Evolutionary conservation across 169 alveolate species (phyloP).

Genomic region (Theileria annulata): DNA sequence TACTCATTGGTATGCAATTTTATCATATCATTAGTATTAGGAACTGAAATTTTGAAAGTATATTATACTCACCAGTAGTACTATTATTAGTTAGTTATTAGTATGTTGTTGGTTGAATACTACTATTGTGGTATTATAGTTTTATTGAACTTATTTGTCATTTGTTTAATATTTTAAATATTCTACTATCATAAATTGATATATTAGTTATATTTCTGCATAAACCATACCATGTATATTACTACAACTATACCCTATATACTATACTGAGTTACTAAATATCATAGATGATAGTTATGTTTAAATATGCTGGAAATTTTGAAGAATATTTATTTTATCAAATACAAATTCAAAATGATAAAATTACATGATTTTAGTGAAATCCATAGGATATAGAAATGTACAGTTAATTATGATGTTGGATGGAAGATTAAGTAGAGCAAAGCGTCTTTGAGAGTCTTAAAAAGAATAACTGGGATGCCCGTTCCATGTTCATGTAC

Average conservation of each 20-base stretch:
- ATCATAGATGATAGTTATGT: not conserved
- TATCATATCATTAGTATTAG: not conserved
- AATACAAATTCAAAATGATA: not conserved
- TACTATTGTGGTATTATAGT: not conserved
- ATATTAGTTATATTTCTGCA: not conserved
- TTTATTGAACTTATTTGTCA: not conserved
- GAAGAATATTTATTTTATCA: too few species aligned
- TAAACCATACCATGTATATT: not conserved
- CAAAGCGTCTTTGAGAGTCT: conserved; percentile 61
- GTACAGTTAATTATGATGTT: not conserved
- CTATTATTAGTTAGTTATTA: not conserved
- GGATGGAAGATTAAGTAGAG: conserved; percentile 14
- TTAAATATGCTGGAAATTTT: not conserved
- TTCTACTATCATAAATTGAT: not conserved
- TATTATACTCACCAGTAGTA: not conserved
- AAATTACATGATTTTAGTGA: not conserved
- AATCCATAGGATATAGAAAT: not conserved
- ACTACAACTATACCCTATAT: not conserved
- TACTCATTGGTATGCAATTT: not conserved
- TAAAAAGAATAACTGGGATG: conserved; percentile 52
- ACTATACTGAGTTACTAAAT: not conserved
- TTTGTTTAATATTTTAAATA: not conserved
- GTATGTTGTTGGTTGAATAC: not conserved
- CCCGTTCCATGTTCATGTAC: conserved; percentile 50
- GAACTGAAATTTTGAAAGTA: too few species aligned